Conservation (phyloP, 2,329 filamentous ascomycete genomes). For the Scortechinia acanthostroma region DNA sequence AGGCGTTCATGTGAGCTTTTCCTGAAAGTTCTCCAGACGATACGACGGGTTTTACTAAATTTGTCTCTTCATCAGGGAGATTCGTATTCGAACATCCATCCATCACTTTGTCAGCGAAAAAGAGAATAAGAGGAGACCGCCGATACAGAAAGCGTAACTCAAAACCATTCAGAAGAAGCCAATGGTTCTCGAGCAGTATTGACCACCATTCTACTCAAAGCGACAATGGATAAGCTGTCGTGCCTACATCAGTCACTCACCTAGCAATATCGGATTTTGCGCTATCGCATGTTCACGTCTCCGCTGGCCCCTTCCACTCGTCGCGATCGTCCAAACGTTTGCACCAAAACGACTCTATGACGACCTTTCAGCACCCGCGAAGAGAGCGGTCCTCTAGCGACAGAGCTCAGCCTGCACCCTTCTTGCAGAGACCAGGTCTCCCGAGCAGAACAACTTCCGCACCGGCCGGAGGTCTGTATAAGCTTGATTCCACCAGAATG, state of each 20-base stretch:
- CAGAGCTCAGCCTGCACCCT: constrained; percentile 12
- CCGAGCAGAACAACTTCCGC: constrained; percentile 22
- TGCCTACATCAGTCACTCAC: constrained; percentile 13
- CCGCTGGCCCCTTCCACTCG: too few relatives aligned
- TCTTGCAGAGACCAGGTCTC: constrained; percentile 18
- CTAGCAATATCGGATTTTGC: constrained; percentile 14
- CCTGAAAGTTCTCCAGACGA: too few relatives aligned
- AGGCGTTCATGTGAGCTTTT: too few relatives aligned
- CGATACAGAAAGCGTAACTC: too few relatives aligned
- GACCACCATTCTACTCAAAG: too few relatives aligned
- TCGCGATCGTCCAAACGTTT: constrained; percentile 3
- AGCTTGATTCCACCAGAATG: constrained; percentile 11
- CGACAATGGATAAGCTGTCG: constrained; percentile 21
- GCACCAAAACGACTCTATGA: constrained; percentile 6
- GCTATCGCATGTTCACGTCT: constrained; percentile 6
- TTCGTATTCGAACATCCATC: too few relatives aligned
- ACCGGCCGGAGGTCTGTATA: constrained; percentile 17
- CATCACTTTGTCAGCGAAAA: too few relatives aligned
- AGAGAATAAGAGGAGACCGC: too few relatives aligned
- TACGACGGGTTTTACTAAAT: too few relatives aligned
- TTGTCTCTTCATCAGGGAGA: too few relatives aligned
- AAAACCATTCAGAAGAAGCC: too few relatives aligned
- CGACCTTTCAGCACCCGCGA: constrained; percentile 13
- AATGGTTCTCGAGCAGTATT: too few relatives aligned
- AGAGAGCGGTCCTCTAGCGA: constrained; percentile 21